Evolutionary conservation across 2,329 filamentous ascomycete species (phyloP), one percentile per base, ranked within the genome.

Genomic region (Lachnellula suecica): DNA sequence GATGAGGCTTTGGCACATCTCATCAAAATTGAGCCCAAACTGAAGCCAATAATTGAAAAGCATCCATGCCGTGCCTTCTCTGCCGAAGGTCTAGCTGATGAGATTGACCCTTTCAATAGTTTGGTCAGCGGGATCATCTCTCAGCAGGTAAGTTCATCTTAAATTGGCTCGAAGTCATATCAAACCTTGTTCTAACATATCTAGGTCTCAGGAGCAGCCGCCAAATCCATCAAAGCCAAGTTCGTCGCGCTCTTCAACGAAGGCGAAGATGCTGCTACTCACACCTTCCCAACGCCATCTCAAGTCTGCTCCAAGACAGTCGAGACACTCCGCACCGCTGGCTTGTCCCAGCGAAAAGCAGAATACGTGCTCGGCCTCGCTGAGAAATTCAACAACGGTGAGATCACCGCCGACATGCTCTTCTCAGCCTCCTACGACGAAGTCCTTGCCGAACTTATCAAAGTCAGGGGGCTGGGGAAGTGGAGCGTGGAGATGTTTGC

Each of bases 401-500:
- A 93, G 63, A 75, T 97, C 47, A 88, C 81, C 41, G 86, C 90
- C 10, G 73, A 81, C 57, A 85, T 94, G 78, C 79, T 97, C 19
- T 81, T 89, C 47, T 82, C 83, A 31, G 91, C 90, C 2, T 81
- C 84, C 4, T 94, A 99, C 68, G 92, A 96, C 46, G 89, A 96
- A 61, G 80, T 99, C 7, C 77, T 97, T 58, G 82, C 88, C 70
- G 87, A 82, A 68, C 77, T 99, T 44, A 90, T 88, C 44, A 89
- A 91, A 1, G 91, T 99, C 4, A 80, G 93, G 9, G 94, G 94
- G 0, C 73, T 97, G 45, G 94, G 94, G 0, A 80, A 79, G 49
- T 97, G 94, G 94, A 92, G 87, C 44, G 91, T 96, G 13, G 92
- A 97, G 75, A 97, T 99, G 94, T 99, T 99, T 76, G 90, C 92